A percentile compares a stretch with the other conserved stretches of the same genome.
Evolutionary conservation across 345 rosid genomes (phyloP).

Genomic region (Aquilaria yunnanensis): DNA sequence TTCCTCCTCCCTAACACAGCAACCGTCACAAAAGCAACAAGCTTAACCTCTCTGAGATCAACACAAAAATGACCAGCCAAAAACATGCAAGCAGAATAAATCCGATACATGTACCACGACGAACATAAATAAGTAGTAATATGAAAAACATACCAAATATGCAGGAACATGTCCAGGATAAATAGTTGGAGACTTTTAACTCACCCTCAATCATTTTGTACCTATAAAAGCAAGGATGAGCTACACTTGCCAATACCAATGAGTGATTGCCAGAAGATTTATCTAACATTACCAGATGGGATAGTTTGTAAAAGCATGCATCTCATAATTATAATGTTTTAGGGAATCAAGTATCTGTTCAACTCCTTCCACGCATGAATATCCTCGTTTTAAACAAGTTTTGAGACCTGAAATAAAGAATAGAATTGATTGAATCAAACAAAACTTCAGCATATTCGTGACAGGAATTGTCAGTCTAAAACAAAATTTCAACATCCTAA

Average conservation of each 20-base stretch:
- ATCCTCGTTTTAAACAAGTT: constrained; percentile 63
- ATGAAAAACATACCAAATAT: constrained; percentile 35
- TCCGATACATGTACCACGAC: background rate
- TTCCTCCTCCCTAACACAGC: constrained; percentile 70
- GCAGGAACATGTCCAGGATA: constrained; percentile 95
- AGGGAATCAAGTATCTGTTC: constrained; percentile 55
- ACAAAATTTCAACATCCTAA: too few species aligned
- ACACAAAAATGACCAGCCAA: background rate
- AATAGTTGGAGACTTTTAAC: constrained; percentile 58
- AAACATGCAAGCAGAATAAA: too few species aligned
- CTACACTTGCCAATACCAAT: background rate
- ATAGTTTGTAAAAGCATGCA: constrained; percentile 93
- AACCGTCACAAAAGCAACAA: background rate
- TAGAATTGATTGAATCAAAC: constrained; percentile 3
- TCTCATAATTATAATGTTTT: constrained; percentile 51
- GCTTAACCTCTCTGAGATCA: background rate
- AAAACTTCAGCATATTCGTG: too few species aligned
- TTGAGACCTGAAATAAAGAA: constrained; percentile 52
- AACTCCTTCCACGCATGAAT: constrained; percentile 71
- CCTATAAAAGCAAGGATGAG: constrained; percentile 33
- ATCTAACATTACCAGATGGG: constrained; percentile 59
- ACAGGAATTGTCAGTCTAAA: too few species aligned
- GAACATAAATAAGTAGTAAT: background rate
- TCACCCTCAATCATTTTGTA: constrained; percentile 72
- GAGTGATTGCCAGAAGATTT: background rate